Conservation (phyloP, 176 grass and related monocot genomes). For the Bonia amplexicaulis region DNA sequence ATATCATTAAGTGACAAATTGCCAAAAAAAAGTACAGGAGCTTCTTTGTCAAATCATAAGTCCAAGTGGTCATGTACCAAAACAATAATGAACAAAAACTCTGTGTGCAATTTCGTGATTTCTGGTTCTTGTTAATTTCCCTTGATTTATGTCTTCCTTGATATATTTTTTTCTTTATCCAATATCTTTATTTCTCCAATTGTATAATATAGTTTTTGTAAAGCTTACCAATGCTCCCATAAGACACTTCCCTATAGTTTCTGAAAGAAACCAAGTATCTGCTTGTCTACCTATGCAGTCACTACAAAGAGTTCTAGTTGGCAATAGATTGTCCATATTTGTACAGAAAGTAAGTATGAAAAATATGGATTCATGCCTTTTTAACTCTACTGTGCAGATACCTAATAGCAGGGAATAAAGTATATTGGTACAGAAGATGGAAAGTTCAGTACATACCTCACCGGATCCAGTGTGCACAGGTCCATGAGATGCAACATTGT, state of each 20-base stretch:
- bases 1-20: not conserved
- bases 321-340: not conserved
- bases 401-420: not conserved
- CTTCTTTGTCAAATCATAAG: not conserved
- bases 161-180: not conserved
- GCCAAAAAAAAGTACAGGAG: not conserved
- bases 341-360: not conserved
- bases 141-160: not conserved
- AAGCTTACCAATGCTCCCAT: not conserved
- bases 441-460: constrained; percentile 65
- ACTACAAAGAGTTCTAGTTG: not conserved
- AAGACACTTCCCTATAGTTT: not conserved
- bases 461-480: constrained; percentile 63
- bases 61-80: not conserved
- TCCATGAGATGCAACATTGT: constrained; percentile 83
- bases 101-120: not conserved
- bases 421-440: not conserved
- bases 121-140: not conserved
- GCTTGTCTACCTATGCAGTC: not conserved
- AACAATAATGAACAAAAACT: not conserved
- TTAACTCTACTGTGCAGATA: not conserved
- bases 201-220: not conserved
- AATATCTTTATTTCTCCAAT: not conserved
- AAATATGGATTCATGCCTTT: not conserved
- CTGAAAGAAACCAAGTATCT: not conserved